These are phyloP conservation scores for Colletotrichum sp. DNA, from an alignment of 2,329 filamentous ascomycete genomes.

Conservation along the genomic window DNA sequence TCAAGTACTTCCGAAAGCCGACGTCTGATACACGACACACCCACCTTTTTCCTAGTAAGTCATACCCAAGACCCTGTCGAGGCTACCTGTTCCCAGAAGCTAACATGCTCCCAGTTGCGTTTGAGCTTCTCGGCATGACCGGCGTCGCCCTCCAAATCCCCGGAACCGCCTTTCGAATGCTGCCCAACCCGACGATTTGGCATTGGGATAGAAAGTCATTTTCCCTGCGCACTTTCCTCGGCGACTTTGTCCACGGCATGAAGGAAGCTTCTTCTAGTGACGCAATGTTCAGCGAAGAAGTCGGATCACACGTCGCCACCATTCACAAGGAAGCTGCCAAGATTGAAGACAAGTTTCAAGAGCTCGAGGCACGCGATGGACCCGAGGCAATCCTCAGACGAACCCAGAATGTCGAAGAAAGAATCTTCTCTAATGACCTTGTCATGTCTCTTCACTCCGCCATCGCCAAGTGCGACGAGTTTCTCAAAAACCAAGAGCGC, in stretches of 20 bases:
- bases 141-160: slow-evolving; percentile 38
- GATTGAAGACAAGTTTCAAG: slow-evolving; percentile 32
- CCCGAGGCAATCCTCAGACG: background rate
- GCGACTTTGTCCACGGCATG: slow-evolving; percentile 40
- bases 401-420: slow-evolving; percentile 1
- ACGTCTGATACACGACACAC: slow-evolving; percentile 17
- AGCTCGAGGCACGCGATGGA: slow-evolving; percentile 13
- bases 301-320: slow-evolving; percentile 26
- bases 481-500: slow-evolving; percentile 30
- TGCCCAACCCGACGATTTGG: slow-evolving; percentile 54
- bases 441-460: background rate
- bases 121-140: slow-evolving; percentile 47
- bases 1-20: slow-evolving; percentile 31
- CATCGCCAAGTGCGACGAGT: slow-evolving; percentile 20
- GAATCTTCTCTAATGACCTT: slow-evolving; percentile 5
- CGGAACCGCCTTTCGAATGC: slow-evolving; percentile 41
- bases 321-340: slow-evolving; percentile 12
- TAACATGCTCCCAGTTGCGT: slow-evolving; percentile 31
- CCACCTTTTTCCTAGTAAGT: slow-evolving; percentile 30
- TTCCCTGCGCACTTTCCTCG: slow-evolving; percentile 45
- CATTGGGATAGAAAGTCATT: slow-evolving; percentile 57
- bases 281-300: background rate
- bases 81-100: background rate
- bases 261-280: background rate
- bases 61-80: accelerated